Evolutionary conservation across 2,329 filamentous ascomycete species (phyloP).

Genomic region (Lizonia empirigonia): DNA sequence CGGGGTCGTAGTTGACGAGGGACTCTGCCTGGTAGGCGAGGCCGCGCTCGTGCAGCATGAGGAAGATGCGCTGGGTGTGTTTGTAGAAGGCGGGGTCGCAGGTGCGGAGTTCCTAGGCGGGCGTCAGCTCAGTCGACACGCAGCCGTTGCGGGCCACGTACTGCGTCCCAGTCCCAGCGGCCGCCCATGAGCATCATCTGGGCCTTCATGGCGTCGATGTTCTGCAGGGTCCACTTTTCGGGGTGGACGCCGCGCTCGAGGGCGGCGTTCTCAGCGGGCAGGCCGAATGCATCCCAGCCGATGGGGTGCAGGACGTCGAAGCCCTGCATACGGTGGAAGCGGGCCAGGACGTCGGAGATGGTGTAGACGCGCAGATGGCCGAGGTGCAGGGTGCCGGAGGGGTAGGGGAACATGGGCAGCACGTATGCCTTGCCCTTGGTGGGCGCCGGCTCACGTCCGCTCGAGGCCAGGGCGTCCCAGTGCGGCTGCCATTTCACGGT

Average conservation of each 20-base stretch:
- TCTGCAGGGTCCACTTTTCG: conserved; percentile 76
- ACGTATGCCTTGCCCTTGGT: conserved; percentile 64
- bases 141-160: conserved; percentile 49
- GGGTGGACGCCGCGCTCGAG: conserved; percentile 81
- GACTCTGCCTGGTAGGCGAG: conserved; percentile 84
- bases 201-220: conserved; percentile 83
- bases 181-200: conserved; percentile 81
- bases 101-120: conserved; percentile 75
- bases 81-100: conserved; percentile 87
- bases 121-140: conserved; percentile 6
- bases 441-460: conserved; percentile 18
- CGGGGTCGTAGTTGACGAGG: conserved; percentile 86
- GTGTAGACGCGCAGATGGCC: conserved; percentile 89
- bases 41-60: conserved; percentile 73
- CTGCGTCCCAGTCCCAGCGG: conserved; percentile 80
- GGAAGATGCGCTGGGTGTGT: conserved; percentile 85
- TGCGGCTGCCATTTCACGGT: conserved; percentile 59
- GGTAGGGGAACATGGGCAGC: conserved; percentile 92
- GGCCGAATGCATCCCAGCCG: conserved; percentile 91
- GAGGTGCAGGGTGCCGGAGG: conserved; percentile 83
- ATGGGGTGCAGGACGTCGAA: conserved; percentile 82
- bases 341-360: conserved; percentile 82
- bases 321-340: conserved; percentile 76
- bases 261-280: conserved; percentile 90
- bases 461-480: conserved; percentile 48